Evolutionary conservation across 163 green algal genomes (phyloP).

Genomic region (Chlamydomonas reinhardtii): DNA sequence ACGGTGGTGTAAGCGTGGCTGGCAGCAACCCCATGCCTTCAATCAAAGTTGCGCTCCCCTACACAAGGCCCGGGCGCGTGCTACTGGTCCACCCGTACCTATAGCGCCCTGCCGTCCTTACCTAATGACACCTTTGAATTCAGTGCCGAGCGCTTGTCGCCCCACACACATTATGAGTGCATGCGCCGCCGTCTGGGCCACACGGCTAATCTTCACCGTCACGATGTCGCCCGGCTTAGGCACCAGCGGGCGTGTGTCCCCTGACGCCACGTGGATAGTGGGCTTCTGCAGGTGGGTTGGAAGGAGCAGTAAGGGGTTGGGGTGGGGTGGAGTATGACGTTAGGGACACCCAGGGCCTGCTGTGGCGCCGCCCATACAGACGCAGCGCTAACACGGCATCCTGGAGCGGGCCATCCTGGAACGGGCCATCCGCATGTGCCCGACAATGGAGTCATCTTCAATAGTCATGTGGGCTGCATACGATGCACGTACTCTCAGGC

Average conservation of each 20-base stretch:
- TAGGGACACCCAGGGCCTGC: no score
- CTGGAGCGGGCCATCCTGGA: no score
- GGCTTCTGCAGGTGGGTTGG: conserved; percentile 14
- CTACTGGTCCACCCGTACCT: no score
- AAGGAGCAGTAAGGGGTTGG: neutral
- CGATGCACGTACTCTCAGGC: neutral
- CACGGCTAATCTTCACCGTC: conserved; percentile 73
- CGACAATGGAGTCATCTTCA: no score
- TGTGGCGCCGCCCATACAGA: no score
- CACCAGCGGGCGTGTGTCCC: conserved; percentile 47
- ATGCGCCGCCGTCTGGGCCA: conserved; percentile 70
- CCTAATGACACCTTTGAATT: conserved; percentile 84
- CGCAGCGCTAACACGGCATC: no score
- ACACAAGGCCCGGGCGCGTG: no score
- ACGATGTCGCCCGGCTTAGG: conserved; percentile 67
- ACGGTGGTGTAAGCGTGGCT: neutral
- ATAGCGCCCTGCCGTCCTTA: neutral
- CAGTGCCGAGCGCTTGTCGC: conserved; percentile 61
- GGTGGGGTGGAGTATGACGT: no score
- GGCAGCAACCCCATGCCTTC: no score
- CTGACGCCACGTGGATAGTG: conserved; percentile 47
- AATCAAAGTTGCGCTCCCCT: no score
- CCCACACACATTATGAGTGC: conserved; percentile 81
- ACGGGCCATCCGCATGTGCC: no score
- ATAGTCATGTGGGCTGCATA: no score